Percentiles rank a stretch among this genome's conserved stretches.
Conservation (phyloP, 768 basidiomycete genomes). For the Collybiopsis luxurians region DNA sequence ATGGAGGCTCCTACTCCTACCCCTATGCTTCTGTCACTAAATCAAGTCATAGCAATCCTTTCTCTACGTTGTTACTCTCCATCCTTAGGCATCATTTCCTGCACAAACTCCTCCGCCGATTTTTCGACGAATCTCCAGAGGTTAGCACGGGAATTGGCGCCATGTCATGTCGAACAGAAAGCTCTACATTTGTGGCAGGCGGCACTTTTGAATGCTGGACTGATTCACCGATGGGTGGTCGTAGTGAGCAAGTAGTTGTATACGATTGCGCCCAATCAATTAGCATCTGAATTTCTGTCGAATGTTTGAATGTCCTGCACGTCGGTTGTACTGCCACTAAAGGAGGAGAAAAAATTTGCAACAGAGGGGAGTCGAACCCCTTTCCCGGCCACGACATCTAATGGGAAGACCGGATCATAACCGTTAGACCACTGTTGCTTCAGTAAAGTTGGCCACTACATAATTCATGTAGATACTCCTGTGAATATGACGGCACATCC, state of each 20-base stretch:
- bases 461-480: too few species aligned
- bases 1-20: slow-evolving; percentile 25
- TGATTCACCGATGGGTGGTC: neutral
- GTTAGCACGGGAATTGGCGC: slow-evolving; percentile 25
- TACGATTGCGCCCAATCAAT: too few species aligned
- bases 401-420: neutral
- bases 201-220: neutral
- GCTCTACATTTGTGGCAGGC: neutral
- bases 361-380: neutral
- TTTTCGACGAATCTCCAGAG: slow-evolving; percentile 21
- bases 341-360: neutral
- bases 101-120: slow-evolving; percentile 21
- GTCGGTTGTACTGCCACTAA: too few species aligned
- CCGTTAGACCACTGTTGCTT: neutral
- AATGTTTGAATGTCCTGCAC: too few species aligned
- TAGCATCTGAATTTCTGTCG: too few species aligned
- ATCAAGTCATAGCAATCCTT: slow-evolving; percentile 35
- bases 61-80: slow-evolving; percentile 19
- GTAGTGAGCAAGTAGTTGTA: neutral
- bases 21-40: slow-evolving; percentile 35
- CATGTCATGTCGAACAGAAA: slow-evolving; percentile 25
- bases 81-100: slow-evolving; percentile 35
- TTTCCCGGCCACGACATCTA: neutral
- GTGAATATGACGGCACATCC: too few species aligned
- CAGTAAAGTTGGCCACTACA: neutral